A percentile compares a stretch with the other conserved stretches of the same genome.
phyloP scores from a whole-genome alignment of 192 early-diverging fungal genomes.

The Podila horticola region DNA sequence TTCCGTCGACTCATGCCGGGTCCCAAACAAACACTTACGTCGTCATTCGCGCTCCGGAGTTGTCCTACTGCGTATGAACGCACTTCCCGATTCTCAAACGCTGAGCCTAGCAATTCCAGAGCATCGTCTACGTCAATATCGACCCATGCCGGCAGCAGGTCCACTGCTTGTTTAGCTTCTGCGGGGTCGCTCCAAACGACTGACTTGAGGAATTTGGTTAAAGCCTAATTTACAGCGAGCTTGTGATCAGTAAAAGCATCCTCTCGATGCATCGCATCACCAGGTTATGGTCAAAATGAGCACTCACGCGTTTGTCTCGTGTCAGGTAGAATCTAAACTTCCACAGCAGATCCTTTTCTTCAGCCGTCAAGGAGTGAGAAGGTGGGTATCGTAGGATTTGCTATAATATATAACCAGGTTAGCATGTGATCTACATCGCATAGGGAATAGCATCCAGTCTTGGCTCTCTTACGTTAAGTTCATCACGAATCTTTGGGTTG shows the following conservation, averaged over 20 bases:
- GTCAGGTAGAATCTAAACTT: slow-evolving; percentile 97
- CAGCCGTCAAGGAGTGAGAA: slow-evolving; percentile 80
- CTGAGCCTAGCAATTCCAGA: slow-evolving; percentile 89
- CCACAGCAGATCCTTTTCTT: slow-evolving; percentile 97
- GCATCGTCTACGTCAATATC: slow-evolving; percentile 96
- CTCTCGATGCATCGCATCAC: too few species aligned
- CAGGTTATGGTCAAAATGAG: not conserved
- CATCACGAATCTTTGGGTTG: slow-evolving; percentile 94
- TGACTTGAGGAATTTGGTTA: slow-evolving; percentile 98
- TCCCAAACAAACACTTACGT: slow-evolving; percentile 58
- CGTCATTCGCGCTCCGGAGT: slow-evolving; percentile 90
- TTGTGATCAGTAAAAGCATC: not conserved
- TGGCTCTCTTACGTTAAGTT: slow-evolving; percentile 78
- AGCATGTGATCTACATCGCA: not conserved
- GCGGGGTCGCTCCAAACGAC: slow-evolving; percentile 94
- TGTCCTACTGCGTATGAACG: slow-evolving; percentile 90
- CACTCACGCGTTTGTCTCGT: slow-evolving; percentile 83
- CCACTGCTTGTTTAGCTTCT: slow-evolving; percentile 93
- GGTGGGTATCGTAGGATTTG: slow-evolving; percentile 94
- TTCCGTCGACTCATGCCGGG: not conserved
- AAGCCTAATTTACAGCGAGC: slow-evolving; percentile 61
- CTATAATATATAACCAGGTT: slow-evolving; percentile 46
- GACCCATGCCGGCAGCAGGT: slow-evolving; percentile 88
- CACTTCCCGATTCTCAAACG: slow-evolving; percentile 86
- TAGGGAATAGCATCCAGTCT: not conserved